phyloP scores from a whole-genome alignment of 345 rosid species.

The Sisymbrium altissimum region DNA sequence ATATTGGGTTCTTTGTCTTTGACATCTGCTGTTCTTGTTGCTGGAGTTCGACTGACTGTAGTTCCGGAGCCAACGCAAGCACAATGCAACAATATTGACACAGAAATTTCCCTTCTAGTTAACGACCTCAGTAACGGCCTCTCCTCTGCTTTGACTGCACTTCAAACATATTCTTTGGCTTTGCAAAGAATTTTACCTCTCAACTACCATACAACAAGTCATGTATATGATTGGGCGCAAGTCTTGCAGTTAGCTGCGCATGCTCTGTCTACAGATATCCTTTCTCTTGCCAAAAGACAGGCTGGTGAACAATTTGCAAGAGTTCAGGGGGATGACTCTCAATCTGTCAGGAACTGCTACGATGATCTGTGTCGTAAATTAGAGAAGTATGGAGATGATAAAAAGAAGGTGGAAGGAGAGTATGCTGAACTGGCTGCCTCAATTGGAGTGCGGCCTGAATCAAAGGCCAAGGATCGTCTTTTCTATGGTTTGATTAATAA shows the following conservation, averaged over 20 bases:
- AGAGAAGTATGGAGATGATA: conserved; percentile 57
- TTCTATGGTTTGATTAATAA: conserved; percentile 61
- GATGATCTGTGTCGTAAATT: conserved; percentile 57
- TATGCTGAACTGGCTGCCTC: conserved; percentile 58
- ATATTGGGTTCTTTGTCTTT: conserved; percentile 59
- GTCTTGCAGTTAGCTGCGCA: conserved; percentile 69
- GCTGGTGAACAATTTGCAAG: conserved; percentile 66
- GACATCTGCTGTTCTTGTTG: conserved; percentile 72
- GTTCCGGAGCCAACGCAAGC: conserved; percentile 95
- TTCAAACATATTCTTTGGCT: conserved; percentile 71
- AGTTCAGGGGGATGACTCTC: conserved; percentile 43
- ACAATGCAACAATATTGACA: conserved; percentile 76
- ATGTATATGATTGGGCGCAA: conserved; percentile 77
- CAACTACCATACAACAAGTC: conserved; percentile 70
- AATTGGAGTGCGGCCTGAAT: conserved; percentile 58
- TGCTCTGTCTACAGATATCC: conserved; percentile 61
- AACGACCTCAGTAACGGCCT: conserved; percentile 64
- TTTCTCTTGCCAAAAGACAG: conserved; percentile 69
- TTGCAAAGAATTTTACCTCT: conserved; percentile 81
- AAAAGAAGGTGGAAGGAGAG: conserved; percentile 60
- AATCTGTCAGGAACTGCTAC: conserved; percentile 49
- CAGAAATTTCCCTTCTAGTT: conserved; percentile 66
- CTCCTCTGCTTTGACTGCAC: conserved; percentile 57
- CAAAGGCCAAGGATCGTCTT: conserved; percentile 71
- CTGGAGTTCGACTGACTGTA: conserved; percentile 78